Evolutionary conservation across 2,329 filamentous ascomycete species (phyloP).

Genomic region (Aureobasidium sp.): DNA sequence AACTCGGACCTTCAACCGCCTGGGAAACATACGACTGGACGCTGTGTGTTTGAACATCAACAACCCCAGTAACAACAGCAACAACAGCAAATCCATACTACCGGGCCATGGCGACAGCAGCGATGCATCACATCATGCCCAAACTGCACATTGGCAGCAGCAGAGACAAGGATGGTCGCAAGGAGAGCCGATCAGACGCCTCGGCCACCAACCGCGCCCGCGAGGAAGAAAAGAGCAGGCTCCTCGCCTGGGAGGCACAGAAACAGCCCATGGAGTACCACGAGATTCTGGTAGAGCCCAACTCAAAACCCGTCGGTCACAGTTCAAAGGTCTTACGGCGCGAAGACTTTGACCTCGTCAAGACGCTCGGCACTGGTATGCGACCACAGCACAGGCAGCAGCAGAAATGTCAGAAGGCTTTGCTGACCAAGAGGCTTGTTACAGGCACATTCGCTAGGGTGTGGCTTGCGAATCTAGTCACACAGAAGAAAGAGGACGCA

Average conservation of each 20-base stretch:
- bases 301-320: conserved; percentile 41
- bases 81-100: not conserved
- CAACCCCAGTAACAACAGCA: not conserved
- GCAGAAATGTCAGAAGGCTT: not conserved
- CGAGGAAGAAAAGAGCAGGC: conserved; percentile 41
- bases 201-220: conserved; percentile 29
- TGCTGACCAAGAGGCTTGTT: not conserved
- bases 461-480: conserved; percentile 64
- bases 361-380: conserved; percentile 68
- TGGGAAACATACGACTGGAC: not conserved
- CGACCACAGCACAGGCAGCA: not conserved
- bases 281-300: conserved; percentile 37
- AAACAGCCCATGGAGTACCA: conserved; percentile 37
- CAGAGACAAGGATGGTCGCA: conserved; percentile 21
- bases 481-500: conserved; percentile 45
- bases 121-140: conserved; percentile 29
- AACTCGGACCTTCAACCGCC: not conserved
- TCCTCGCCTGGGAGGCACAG: conserved; percentile 42
- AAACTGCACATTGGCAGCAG: conserved; percentile 31
- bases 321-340: conserved; percentile 40
- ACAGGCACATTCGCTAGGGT: conserved; percentile 75
- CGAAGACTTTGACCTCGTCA: conserved; percentile 64
- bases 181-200: conserved; percentile 19
- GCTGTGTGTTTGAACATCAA: not conserved
- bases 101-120: conserved; percentile 13